Evolutionary conservation across 306 rosid species (phyloP).

Genomic region (Leucaena leucocephala): DNA sequence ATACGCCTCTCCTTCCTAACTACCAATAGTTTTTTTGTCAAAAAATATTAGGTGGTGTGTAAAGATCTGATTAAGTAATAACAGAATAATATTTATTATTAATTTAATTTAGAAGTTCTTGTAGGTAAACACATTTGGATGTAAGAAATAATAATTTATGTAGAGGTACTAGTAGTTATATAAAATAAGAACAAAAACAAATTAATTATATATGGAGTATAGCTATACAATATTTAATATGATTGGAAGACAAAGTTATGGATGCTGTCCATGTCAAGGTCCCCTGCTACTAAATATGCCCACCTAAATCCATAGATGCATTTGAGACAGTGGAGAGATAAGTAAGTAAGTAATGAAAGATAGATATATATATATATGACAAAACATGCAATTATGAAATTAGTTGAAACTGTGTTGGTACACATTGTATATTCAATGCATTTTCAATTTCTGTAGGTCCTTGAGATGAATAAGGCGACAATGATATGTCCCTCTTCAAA

Average conservation of each 20-base stretch:
- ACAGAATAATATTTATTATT: not conserved
- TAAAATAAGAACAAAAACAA: not conserved
- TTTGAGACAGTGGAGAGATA: constrained; percentile 30
- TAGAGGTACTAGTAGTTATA: not conserved
- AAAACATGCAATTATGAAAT: constrained; percentile 46
- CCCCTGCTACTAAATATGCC: constrained; percentile 47
- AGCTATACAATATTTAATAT: constrained; percentile 8
- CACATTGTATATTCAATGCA: constrained; percentile 42
- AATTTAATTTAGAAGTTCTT: not conserved
- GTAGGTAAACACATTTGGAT: not conserved
- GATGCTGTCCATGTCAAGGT: constrained; percentile 29
- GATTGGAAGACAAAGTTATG: constrained; percentile 20
- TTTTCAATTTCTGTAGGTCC: constrained; percentile 36
- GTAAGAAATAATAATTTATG: not conserved
- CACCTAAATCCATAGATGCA: constrained; percentile 49
- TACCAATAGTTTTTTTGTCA: not conserved
- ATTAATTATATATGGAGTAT: not conserved
- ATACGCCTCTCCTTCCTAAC: not conserved
- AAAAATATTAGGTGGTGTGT: not conserved
- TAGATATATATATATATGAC: not conserved
- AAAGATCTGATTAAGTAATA: not conserved
- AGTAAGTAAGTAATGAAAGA: not conserved
- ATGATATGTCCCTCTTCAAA: constrained; percentile 30
- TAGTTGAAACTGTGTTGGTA: constrained; percentile 51
- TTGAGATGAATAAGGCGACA: constrained; percentile 32